These are phyloP conservation scores for Fusarium metavorans DNA, from an alignment of 2,329 filamentous ascomycete genomes.

Conservation along the genomic window DNA sequence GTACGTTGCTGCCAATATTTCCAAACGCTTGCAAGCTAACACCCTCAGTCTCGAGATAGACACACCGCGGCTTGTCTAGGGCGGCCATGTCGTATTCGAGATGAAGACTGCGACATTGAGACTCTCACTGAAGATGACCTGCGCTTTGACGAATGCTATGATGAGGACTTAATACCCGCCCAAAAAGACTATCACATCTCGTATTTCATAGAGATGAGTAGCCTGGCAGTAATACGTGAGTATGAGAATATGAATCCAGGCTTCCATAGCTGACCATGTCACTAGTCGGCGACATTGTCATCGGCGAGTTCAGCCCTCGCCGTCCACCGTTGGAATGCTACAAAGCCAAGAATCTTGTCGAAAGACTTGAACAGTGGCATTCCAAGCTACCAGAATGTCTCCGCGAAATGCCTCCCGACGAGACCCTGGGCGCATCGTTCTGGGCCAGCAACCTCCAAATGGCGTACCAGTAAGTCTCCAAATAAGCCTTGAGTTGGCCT, in stretches of 20 bases:
- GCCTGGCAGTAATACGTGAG: conserved; percentile 20
- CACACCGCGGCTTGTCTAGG: conserved; percentile 32
- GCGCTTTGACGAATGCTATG: conserved; percentile 10
- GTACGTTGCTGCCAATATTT: not conserved
- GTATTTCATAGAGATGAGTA: conserved; percentile 26
- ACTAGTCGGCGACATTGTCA: conserved; percentile 33
- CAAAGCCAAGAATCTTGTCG: not conserved
- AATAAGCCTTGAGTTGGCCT: fast-evolving
- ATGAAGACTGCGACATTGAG: conserved; percentile 38
- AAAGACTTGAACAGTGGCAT: conserved; percentile 23
- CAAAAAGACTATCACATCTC: conserved; percentile 28
- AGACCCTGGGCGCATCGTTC: conserved; percentile 16
- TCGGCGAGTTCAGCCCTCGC: conserved; percentile 34
- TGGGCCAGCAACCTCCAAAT: conserved; percentile 31
- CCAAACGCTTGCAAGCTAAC: not conserved
- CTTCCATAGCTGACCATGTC: not conserved
- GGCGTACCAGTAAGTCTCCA: conserved; percentile 27
- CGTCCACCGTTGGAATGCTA: conserved; percentile 6
- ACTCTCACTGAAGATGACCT: conserved; percentile 17
- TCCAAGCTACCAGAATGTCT: conserved; percentile 7
- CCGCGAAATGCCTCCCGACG: conserved; percentile 9
- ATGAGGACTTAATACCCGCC: not conserved
- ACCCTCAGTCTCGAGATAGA: conserved; percentile 18
- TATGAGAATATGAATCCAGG: fast-evolving
- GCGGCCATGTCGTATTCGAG: conserved; percentile 32